Evolutionary conservation across 2,329 filamentous ascomycete genomes (phyloP).

Genomic region (Metarhizium sp.): DNA sequence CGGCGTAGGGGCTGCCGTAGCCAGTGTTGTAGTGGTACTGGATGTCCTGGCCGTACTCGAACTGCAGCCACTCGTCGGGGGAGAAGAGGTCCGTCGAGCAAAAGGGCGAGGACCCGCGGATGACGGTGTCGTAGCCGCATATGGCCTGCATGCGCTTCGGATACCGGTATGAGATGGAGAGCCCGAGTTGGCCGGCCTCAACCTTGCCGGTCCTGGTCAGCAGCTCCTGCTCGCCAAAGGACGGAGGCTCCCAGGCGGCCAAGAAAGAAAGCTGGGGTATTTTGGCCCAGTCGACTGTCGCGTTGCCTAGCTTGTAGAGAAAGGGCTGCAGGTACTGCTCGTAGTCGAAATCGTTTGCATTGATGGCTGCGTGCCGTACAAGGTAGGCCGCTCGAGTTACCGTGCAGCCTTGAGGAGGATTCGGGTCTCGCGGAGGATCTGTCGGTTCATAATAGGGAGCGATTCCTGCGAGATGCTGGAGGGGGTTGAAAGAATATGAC

Average conservation of each 20-base stretch:
- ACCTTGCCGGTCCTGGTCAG: conserved; percentile 52
- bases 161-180: conserved; percentile 44
- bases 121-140: conserved; percentile 57
- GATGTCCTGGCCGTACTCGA: conserved; percentile 56
- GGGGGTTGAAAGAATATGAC: conserved; percentile 40
- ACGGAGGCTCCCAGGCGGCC: conserved; percentile 44
- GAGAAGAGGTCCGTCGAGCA: conserved; percentile 50
- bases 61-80: conserved; percentile 55
- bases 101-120: conserved; percentile 51
- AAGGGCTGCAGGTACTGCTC: conserved; percentile 49
- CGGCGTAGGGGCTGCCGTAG: conserved; percentile 49
- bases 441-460: conserved; percentile 48
- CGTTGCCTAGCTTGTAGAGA: conserved; percentile 48
- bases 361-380: conserved; percentile 50
- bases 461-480: conserved; percentile 46
- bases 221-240: conserved; percentile 46
- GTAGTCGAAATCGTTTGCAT: conserved; percentile 50
- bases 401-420: conserved; percentile 38
- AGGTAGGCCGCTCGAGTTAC: conserved; percentile 44
- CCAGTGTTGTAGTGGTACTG: conserved; percentile 58
- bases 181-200: conserved; percentile 51
- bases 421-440: conserved; percentile 25
- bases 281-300: conserved; percentile 47
- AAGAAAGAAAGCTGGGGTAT: conserved; percentile 48
- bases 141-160: conserved; percentile 54